Base-by-base conservation (phyloP, 2,329 filamentous ascomycete genomes). In the Colletotrichum scovillei region DNA sequence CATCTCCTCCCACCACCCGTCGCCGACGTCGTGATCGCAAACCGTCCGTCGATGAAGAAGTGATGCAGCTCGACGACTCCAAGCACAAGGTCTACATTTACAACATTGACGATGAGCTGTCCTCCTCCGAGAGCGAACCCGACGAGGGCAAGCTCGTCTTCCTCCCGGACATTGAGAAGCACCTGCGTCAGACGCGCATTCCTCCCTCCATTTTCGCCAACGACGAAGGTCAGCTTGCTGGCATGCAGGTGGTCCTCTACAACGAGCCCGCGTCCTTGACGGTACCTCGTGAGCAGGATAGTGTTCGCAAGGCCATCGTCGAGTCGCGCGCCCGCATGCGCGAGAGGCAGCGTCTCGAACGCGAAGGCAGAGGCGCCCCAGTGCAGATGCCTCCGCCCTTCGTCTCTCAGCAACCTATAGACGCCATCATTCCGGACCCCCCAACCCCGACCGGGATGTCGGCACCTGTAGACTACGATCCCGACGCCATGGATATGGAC, bases 41-140 rank as follows among this genome's bases (percentile, higher is more conserved):
- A 56, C 55, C 63, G 9, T 32, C 64, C 19, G 65, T 76, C 60
- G 79, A 80, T 24, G 85, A 90, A 75, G 92, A 95, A 77, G 79
- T 82, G 69, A 98, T 98, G 96, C 89, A 93, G 70, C 81, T 98
- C 74, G 95, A 98, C 83, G 92, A 98, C 83, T 92, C 94, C 38
- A 93, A 94, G 78, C 88, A 97, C 84, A 94, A 93, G 79, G 91
- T 98, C 73, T 98, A 97, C 87, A 95, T 99, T 77, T 92, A 95
- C 86, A 92, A 97, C 82, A 87, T 99, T 11, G 95, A 97, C 80
- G 93, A 93, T 77, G 96, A 98, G 83, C 89, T 98, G 38, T 92
- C 92, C 16, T 85, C 85, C 8, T 81, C 82, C 32, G 90, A 93
- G 73, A 85, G 87, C 60, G 86, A 90, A 55, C 87, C 91, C 69